Conservation (phyloP, 441 rosid species). For the Euphorbia corollata region DNA sequence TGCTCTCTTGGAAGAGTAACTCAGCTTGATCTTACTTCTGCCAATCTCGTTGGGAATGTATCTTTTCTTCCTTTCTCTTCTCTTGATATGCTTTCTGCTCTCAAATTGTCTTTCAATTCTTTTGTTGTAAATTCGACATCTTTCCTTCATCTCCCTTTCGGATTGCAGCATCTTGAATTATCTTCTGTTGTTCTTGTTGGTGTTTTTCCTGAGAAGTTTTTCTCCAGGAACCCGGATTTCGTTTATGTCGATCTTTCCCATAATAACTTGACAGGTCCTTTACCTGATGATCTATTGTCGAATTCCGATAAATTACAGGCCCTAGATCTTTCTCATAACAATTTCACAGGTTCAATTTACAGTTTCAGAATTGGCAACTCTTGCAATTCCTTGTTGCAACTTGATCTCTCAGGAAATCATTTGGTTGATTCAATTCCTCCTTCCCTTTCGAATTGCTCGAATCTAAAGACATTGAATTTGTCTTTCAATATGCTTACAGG, state of each 20-base stretch:
- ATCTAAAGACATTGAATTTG: conserved; percentile 53
- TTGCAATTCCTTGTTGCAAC: conserved; percentile 38
- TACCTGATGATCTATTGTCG: conserved; percentile 50
- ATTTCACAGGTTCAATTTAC: conserved; percentile 32
- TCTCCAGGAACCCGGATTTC: conserved; percentile 50
- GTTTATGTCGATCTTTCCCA: conserved; percentile 46
- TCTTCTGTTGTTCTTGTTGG: conserved; percentile 64
- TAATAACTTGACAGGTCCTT: conserved; percentile 58
- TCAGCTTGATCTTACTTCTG: conserved; percentile 60
- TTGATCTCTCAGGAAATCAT: conserved; percentile 48
- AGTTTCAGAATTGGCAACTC: conserved; percentile 28
- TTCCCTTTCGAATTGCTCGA: conserved; percentile 67
- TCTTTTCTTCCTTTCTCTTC: conserved; percentile 52
- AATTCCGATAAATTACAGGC: conserved; percentile 51
- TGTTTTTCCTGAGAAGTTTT: conserved; percentile 46
- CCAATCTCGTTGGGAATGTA: conserved; percentile 43
- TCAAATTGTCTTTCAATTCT: conserved; percentile 54
- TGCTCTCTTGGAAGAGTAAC: conserved; percentile 62
- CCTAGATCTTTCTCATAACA: conserved; percentile 76
- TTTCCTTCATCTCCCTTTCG: conserved; percentile 64
- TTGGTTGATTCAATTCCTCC: conserved; percentile 48
- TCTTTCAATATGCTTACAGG: conserved; percentile 59
- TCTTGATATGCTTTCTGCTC: conserved; percentile 48
- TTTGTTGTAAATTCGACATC: conserved; percentile 56
- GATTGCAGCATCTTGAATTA: conserved; percentile 57